phyloP scores from a whole-genome alignment of 192 early-diverging fungal genomes.

The Chytriomyces sp. region DNA sequence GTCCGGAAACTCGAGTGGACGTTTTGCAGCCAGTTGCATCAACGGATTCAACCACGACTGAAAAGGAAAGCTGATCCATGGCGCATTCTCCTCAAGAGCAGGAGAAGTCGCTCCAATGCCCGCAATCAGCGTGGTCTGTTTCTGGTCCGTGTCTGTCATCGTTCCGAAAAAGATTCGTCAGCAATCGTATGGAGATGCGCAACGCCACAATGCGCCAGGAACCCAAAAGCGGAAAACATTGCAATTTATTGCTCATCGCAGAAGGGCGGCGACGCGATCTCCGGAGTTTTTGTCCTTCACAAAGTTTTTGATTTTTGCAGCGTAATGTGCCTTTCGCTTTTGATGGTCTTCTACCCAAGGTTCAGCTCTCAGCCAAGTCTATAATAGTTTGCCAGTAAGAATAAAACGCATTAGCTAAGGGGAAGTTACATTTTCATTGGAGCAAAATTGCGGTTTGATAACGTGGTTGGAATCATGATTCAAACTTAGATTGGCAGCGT shows the following conservation, averaged over 20 bases:
- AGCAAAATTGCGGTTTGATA: background rate
- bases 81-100: background rate
- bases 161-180: background rate
- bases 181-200: background rate
- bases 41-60: conserved; percentile 20
- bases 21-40: background rate
- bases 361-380: background rate
- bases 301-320: background rate
- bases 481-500: background rate
- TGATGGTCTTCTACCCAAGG: background rate
- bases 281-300: background rate
- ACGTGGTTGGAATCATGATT: background rate
- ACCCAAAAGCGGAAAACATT: too few species aligned
- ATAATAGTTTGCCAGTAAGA: background rate
- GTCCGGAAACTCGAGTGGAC: conserved; percentile 8
- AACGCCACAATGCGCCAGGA: too few species aligned
- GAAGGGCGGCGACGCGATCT: background rate
- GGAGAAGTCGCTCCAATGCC: conserved; percentile 15
- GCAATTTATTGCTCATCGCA: background rate
- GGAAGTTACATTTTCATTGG: background rate
- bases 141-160: background rate
- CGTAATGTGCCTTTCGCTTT: background rate
- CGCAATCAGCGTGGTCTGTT: background rate
- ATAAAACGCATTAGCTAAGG: background rate
- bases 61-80: conserved; percentile 1